A percentile compares a stretch with the other conserved stretches of the same genome.
phyloP scores from a whole-genome alignment of 1,284 basidiomycete genomes.

The Sanghuangporus weigelae region DNA sequence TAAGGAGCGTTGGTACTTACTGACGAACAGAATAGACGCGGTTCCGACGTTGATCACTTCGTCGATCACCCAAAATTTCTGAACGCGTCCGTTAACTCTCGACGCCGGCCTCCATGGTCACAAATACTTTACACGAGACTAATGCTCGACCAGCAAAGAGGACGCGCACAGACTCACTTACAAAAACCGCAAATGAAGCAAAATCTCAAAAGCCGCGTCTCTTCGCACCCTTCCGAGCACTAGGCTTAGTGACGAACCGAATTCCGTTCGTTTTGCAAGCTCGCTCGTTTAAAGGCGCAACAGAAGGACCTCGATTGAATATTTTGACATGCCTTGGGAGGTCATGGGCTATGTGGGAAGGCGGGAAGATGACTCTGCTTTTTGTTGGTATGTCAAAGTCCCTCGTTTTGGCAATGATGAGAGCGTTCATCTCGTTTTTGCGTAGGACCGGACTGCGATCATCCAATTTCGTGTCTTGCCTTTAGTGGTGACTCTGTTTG shows the following conservation, averaged over 20 bases:
- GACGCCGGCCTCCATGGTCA: slow-evolving; percentile 3
- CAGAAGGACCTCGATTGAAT: slow-evolving; percentile 76
- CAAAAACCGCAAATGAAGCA: neutral
- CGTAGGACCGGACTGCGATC: slow-evolving; percentile 73
- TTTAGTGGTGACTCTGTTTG: slow-evolving; percentile 88
- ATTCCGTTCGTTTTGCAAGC: slow-evolving; percentile 89
- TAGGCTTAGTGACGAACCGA: slow-evolving; percentile 90
- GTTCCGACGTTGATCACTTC: neutral
- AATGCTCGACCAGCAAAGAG: slow-evolving; percentile 24
- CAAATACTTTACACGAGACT: neutral
- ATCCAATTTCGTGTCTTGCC: slow-evolving; percentile 70
- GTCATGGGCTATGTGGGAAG: slow-evolving; percentile 97
- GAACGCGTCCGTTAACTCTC: neutral
- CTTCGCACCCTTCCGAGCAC: slow-evolving; percentile 92
- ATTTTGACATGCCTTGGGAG: slow-evolving; percentile 86
- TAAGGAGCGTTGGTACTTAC: neutral
- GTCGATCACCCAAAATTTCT: neutral
- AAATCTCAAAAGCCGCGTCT: slow-evolving; percentile 41
- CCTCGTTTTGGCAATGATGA: neutral
- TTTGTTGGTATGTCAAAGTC: slow-evolving; percentile 74
- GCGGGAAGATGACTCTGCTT: slow-evolving; percentile 85
- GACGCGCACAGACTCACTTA: slow-evolving; percentile 10
- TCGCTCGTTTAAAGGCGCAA: slow-evolving; percentile 81
- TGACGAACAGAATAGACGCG: neutral
- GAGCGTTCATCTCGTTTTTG: neutral